Evolutionary conservation across 2,329 filamentous ascomycete genomes (phyloP).

Genomic region (Calonectria multiphialidica): DNA sequence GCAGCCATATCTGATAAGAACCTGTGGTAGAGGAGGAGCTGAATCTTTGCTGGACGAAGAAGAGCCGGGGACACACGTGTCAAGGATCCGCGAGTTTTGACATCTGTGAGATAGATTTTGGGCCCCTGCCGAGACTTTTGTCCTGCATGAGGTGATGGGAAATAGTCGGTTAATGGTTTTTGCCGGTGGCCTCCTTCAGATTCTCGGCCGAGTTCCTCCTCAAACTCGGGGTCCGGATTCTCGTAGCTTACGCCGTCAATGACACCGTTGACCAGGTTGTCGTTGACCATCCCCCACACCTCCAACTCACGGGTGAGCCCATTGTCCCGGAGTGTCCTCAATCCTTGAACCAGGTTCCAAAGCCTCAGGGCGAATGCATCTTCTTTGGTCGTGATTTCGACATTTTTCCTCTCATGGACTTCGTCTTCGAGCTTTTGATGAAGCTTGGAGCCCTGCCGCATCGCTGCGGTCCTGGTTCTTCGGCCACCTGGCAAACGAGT

Average conservation of each 20-base stretch:
- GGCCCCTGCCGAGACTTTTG: slow-evolving; percentile 15
- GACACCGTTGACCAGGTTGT: slow-evolving; percentile 86
- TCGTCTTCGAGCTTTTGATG: slow-evolving; percentile 89
- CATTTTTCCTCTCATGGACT: slow-evolving; percentile 80
- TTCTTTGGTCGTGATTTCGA: slow-evolving; percentile 80
- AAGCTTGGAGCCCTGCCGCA: slow-evolving; percentile 84
- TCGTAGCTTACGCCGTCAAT: slow-evolving; percentile 88
- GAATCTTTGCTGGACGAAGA: slow-evolving; percentile 83
- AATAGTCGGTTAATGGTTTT: slow-evolving; percentile 55
- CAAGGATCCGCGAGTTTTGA: slow-evolving; percentile 83
- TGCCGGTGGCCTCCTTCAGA: slow-evolving; percentile 47
- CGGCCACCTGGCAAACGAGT: slow-evolving; percentile 78
- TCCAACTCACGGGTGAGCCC: slow-evolving; percentile 83
- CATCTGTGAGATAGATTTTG: slow-evolving; percentile 82
- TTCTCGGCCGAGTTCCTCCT: slow-evolving; percentile 63
- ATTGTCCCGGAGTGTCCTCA: slow-evolving; percentile 78
- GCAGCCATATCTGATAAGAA: slow-evolving; percentile 83
- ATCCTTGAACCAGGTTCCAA: slow-evolving; percentile 92
- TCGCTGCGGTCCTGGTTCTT: slow-evolving; percentile 81
- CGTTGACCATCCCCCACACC: slow-evolving; percentile 87
- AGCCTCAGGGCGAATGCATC: slow-evolving; percentile 85
- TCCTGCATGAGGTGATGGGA: slow-evolving; percentile 41
- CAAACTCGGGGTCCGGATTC: slow-evolving; percentile 79
- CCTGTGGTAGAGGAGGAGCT: slow-evolving; percentile 90
- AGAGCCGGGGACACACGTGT: slow-evolving; percentile 75